Conservation (phyloP, 345 rosid genomes). For the Linum lewisii region DNA sequence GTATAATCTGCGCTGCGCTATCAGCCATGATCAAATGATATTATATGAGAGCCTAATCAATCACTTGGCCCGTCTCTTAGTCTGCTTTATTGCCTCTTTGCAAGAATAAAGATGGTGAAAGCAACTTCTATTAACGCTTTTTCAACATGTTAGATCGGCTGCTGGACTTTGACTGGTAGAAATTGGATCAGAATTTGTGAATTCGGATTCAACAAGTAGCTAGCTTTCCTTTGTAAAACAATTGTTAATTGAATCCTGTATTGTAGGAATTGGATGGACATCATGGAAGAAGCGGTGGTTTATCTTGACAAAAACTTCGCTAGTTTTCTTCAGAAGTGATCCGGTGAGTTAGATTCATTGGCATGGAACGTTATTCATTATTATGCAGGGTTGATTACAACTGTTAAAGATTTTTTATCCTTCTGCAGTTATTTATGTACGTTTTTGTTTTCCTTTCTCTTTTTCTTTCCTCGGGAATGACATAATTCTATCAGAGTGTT, state of each 20-base stretch:
- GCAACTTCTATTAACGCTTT: too few relatives aligned
- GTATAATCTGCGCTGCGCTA: neutral
- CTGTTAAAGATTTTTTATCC: too few relatives aligned
- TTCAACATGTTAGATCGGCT: too few relatives aligned
- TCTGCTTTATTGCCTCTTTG: too few relatives aligned
- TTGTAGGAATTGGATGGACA: slow-evolving; percentile 73
- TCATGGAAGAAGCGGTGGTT: slow-evolving; percentile 80
- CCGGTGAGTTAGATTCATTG: slow-evolving; percentile 31
- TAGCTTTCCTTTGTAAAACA: too few relatives aligned
- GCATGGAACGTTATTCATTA: neutral
- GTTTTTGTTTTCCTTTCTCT: neutral
- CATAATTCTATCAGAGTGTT: slow-evolving; percentile 36
- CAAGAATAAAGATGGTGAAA: too few relatives aligned
- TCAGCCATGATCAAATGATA: neutral
- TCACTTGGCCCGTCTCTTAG: too few relatives aligned
- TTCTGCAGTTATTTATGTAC: too few relatives aligned
- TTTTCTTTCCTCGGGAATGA: neutral
- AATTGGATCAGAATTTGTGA: too few relatives aligned
- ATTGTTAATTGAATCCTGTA: neutral
- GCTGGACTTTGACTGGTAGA: too few relatives aligned
- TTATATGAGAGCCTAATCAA: neutral
- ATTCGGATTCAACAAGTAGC: too few relatives aligned
- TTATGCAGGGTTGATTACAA: neutral
- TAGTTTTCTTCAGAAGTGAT: slow-evolving; percentile 76
- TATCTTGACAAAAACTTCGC: slow-evolving; percentile 52